Conservation (phyloP, 1,139 yeast genomes). For the Saccharomyces pastorianus region DNA sequence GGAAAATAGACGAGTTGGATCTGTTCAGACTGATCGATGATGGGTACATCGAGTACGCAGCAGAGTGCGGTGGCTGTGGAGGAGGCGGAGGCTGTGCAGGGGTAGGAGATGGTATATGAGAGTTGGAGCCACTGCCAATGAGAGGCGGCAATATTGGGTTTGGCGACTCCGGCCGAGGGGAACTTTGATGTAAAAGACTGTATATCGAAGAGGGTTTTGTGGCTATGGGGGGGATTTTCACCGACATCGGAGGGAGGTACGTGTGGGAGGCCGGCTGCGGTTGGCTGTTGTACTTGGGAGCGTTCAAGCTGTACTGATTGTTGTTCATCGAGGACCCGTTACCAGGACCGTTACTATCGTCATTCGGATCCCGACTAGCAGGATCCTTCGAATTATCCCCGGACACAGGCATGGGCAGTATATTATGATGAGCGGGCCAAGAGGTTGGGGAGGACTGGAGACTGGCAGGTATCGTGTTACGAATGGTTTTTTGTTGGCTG, state of each 20-base stretch:
- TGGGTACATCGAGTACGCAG: not conserved
- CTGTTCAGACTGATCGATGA: not conserved
- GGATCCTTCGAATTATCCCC: not conserved
- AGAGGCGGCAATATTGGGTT: not conserved
- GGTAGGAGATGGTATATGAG: not conserved
- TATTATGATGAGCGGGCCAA: not conserved
- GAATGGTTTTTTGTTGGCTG: not conserved
- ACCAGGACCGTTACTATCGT: not conserved
- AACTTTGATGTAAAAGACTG: not conserved
- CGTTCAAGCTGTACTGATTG: not conserved
- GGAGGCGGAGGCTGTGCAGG: not conserved
- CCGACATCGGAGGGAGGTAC: not conserved
- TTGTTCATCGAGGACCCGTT: not conserved
- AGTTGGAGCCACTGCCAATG: not conserved
- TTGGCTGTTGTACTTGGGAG: not conserved
- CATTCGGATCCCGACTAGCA: not conserved
- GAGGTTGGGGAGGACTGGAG: not conserved
- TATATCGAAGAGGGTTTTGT: not conserved
- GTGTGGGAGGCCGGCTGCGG: not conserved
- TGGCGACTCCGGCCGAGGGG: not conserved
- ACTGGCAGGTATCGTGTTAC: not conserved
- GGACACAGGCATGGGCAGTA: not conserved
- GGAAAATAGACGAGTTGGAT: not conserved
- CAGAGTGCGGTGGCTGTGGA: not conserved
- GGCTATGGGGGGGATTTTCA: not conserved